A percentile compares a stretch with the other conserved stretches of the same genome.
Conservation (phyloP, 1,284 basidiomycete genomes). For the Sporisorium exsertum region DNA sequence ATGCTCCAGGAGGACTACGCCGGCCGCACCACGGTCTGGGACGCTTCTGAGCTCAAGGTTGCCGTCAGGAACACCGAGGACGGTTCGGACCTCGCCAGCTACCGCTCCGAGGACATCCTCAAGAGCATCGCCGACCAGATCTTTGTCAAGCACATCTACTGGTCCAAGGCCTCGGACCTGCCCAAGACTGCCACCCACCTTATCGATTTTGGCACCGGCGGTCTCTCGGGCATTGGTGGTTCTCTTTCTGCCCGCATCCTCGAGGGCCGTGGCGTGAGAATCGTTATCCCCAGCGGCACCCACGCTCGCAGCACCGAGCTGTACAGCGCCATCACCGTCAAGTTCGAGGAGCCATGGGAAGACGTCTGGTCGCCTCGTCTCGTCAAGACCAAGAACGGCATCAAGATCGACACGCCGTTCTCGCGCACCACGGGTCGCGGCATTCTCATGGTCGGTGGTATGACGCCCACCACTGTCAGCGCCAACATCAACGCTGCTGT, state of each 20-base stretch:
- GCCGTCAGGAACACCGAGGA: conserved; percentile 90
- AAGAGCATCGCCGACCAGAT: conserved; percentile 76
- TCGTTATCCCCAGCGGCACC: conserved; percentile 70
- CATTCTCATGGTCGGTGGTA: conserved; percentile 98
- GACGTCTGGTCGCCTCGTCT: conserved; percentile 86
- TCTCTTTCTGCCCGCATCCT: conserved; percentile 89
- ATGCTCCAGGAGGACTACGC: conserved; percentile 79
- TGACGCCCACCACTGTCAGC: conserved; percentile 73
- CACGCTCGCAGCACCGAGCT: conserved; percentile 61
- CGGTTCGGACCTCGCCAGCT: conserved; percentile 56
- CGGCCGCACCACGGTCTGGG: conserved; percentile 75
- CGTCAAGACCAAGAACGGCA: conserved; percentile 77
- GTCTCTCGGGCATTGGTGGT: conserved; percentile 89
- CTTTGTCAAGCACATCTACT: conserved; percentile 90
- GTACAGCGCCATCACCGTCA: conserved; percentile 78
- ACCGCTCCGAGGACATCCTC: conserved; percentile 46
- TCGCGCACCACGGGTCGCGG: conserved; percentile 94
- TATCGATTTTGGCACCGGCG: conserved; percentile 93
- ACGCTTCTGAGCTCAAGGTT: conserved; percentile 79
- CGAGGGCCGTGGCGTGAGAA: conserved; percentile 90
- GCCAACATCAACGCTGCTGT: conserved; percentile 74
- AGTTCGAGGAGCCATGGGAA: conserved; percentile 88
- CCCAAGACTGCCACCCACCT: conserved; percentile 86
- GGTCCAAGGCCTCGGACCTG: conserved; percentile 88
- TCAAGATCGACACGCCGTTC: conserved; percentile 86